Conservation (phyloP, 495 filamentous ascomycete species). For the Penicillium waksmanii region DNA sequence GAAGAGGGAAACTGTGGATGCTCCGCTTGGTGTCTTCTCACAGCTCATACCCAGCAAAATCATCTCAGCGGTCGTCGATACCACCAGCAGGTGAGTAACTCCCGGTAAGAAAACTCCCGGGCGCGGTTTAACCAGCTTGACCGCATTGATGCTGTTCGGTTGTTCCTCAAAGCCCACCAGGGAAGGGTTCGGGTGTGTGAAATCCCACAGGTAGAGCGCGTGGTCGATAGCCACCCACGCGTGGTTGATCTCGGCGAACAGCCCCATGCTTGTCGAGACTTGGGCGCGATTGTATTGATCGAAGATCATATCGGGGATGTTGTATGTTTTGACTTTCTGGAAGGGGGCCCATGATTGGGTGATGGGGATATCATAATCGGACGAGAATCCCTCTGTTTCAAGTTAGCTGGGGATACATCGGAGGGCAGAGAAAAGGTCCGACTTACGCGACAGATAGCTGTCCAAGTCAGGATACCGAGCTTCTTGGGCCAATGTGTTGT, state of each 20-base stretch:
- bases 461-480: slow-evolving; percentile 87
- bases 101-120: slow-evolving; percentile 78
- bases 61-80: slow-evolving; percentile 83
- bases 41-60: slow-evolving; percentile 79
- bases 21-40: slow-evolving; percentile 61
- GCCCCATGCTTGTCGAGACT: slow-evolving; percentile 83
- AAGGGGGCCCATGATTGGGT: slow-evolving; percentile 82
- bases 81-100: slow-evolving; percentile 84
- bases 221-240: slow-evolving; percentile 97
- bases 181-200: slow-evolving; percentile 82
- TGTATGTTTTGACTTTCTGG: slow-evolving; percentile 76
- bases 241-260: slow-evolving; percentile 91
- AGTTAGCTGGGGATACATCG: slow-evolving; percentile 10
- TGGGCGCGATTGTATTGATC: slow-evolving; percentile 85
- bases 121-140: slow-evolving; percentile 79
- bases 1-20: slow-evolving; percentile 73
- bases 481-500: slow-evolving; percentile 73
- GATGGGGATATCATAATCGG: slow-evolving; percentile 80
- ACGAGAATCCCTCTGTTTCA: slow-evolving; percentile 75
- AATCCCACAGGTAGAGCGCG: slow-evolving; percentile 96
- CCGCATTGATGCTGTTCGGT: slow-evolving; percentile 78
- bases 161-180: slow-evolving; percentile 93
- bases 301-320: slow-evolving; percentile 86
- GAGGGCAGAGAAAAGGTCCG: not conserved
- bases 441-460: slow-evolving; percentile 85